phyloP scores from a whole-genome alignment of 257 asterid species.

The Leonotis leonurus region DNA sequence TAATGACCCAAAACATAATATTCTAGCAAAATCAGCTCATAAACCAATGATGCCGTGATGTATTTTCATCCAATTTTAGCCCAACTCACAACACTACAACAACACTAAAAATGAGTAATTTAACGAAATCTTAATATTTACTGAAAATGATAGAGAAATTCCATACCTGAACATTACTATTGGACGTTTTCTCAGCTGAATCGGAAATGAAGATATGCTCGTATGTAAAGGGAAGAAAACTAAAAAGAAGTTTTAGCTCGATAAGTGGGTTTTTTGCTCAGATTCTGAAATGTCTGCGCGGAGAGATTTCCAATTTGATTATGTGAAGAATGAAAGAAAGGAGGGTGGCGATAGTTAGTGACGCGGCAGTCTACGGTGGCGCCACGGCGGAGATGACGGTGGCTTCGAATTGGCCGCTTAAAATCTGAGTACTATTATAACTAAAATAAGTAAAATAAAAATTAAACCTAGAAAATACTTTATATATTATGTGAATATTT shows the following conservation, averaged over 20 bases:
- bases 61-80: background rate
- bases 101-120: background rate
- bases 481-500: no score
- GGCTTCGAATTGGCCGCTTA: background rate
- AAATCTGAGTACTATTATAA: no score
- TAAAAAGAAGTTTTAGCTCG: background rate
- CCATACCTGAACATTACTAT: constrained; percentile 20
- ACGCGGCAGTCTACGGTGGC: background rate
- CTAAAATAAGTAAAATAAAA: no score
- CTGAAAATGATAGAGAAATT: background rate
- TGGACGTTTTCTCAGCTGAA: background rate
- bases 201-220: background rate
- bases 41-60: background rate
- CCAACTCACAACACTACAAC: constrained; percentile 7
- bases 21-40: background rate
- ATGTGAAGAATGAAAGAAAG: background rate
- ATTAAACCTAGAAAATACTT: no score
- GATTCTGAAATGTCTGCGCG: background rate
- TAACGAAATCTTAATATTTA: background rate
- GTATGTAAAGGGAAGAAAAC: background rate
- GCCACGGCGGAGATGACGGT: background rate
- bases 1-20: background rate
- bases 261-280: background rate
- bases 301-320: background rate
- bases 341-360: background rate